phyloP scores from a whole-genome alignment of 1,284 basidiomycete species.

The Ustilago vetiveriae region DNA sequence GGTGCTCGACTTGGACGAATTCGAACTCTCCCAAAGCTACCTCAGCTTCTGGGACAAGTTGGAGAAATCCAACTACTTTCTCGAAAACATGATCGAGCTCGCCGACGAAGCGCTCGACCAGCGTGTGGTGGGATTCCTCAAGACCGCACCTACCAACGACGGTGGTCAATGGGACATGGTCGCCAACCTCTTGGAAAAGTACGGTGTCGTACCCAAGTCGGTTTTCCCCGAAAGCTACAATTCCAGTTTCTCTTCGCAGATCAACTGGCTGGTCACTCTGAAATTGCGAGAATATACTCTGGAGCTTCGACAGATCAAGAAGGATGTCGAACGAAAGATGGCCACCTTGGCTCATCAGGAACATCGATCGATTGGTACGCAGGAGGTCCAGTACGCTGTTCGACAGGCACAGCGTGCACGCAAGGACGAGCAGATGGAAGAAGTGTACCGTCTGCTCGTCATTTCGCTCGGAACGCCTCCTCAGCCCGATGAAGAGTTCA shows the following conservation, averaged over 20 bases:
- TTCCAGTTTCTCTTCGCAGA: conserved; percentile 77
- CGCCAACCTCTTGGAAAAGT: conserved; percentile 74
- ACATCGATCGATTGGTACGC: neutral
- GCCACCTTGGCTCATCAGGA: conserved; percentile 55
- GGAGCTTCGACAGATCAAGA: conserved; percentile 76
- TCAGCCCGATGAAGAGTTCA: conserved; percentile 50
- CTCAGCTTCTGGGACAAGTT: conserved; percentile 72
- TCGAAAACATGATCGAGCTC: conserved; percentile 85
- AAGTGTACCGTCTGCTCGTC: conserved; percentile 86
- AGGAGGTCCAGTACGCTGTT: conserved; percentile 34
- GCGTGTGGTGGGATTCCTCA: conserved; percentile 80
- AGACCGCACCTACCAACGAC: conserved; percentile 82
- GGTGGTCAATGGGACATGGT: conserved; percentile 82
- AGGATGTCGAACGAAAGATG: conserved; percentile 64
- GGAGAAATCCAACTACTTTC: conserved; percentile 93
- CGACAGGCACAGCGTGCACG: conserved; percentile 69
- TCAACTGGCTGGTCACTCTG: conserved; percentile 83
- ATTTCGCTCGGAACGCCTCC: conserved; percentile 75
- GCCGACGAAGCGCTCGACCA: conserved; percentile 83
- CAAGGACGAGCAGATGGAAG: conserved; percentile 84
- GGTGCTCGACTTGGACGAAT: conserved; percentile 83
- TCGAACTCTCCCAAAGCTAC: conserved; percentile 84
- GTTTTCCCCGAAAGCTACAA: conserved; percentile 87
- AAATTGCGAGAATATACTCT: conserved; percentile 91
- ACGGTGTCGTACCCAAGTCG: conserved; percentile 70